phyloP scores from a whole-genome alignment of 257 asterid species.

The Hygrophila difformis region DNA sequence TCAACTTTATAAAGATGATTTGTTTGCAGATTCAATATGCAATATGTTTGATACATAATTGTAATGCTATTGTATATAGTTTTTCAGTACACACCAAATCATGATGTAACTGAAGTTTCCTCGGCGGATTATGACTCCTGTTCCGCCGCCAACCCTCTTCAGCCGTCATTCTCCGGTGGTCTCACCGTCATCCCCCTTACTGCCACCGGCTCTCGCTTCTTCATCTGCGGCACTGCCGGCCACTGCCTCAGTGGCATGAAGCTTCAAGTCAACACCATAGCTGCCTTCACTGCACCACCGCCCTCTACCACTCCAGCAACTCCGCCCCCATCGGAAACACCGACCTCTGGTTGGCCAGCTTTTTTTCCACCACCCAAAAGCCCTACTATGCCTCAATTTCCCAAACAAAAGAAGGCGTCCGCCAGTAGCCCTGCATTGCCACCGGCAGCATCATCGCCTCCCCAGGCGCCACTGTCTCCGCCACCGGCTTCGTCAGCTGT shows the following conservation, averaged over 20 bases:
- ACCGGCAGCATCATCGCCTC: slow-evolving; percentile 23
- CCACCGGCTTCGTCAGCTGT: slow-evolving; percentile 40
- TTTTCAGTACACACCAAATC: slow-evolving; percentile 39
- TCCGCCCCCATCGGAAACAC: slow-evolving; percentile 15
- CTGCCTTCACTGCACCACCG: slow-evolving; percentile 34
- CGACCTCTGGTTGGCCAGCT: slow-evolving; percentile 15
- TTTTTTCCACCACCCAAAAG: slow-evolving; percentile 18
- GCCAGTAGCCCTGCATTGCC: slow-evolving; percentile 15
- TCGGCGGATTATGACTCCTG: slow-evolving; percentile 46
- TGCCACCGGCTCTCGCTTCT: slow-evolving; percentile 53
- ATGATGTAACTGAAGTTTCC: slow-evolving; percentile 58
- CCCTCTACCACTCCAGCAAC: slow-evolving; percentile 21
- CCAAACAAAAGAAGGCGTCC: slow-evolving; percentile 17
- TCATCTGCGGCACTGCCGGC: slow-evolving; percentile 46
- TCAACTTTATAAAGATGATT: no score
- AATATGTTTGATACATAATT: no score
- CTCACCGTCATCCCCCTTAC: slow-evolving; percentile 32
- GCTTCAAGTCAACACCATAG: slow-evolving; percentile 30
- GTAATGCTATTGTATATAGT: slow-evolving; percentile 30
- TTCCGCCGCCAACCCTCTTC: slow-evolving; percentile 29
- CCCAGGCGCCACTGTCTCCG: slow-evolving; percentile 11
- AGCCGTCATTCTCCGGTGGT: slow-evolving; percentile 39
- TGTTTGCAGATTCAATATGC: no score
- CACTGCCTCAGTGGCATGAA: slow-evolving; percentile 79
- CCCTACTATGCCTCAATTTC: no score